Conservation (phyloP, 2,329 filamentous ascomycete species). For the Epichloe coenophiala region DNA sequence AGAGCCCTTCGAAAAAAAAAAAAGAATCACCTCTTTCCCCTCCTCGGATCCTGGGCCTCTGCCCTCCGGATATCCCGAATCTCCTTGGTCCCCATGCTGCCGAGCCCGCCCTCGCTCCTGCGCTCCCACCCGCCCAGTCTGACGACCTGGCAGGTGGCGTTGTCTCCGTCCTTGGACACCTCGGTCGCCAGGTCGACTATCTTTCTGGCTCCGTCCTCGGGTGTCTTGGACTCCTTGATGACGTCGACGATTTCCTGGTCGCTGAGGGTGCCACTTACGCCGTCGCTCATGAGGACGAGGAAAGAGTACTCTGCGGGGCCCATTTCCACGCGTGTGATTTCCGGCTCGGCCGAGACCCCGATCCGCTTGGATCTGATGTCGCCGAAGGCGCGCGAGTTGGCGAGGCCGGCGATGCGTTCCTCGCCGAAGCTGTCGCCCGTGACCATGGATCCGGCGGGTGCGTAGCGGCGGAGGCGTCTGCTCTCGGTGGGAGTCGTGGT, state of each 20-base stretch:
- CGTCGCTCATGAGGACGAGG: slow-evolving; percentile 77
- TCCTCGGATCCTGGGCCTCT: slow-evolving; percentile 71
- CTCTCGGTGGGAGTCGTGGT: slow-evolving; percentile 80
- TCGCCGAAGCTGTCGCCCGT: slow-evolving; percentile 89
- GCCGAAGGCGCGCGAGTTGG: slow-evolving; percentile 88
- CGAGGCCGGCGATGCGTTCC: slow-evolving; percentile 83
- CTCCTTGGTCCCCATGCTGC: slow-evolving; percentile 85
- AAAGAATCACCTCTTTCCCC: slow-evolving; percentile 37
- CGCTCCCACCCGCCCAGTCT: slow-evolving; percentile 57
- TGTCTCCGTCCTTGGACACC: slow-evolving; percentile 54
- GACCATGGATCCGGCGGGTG: slow-evolving; percentile 61
- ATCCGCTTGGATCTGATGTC: slow-evolving; percentile 87
- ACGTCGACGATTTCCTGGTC: slow-evolving; percentile 97
- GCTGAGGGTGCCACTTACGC: slow-evolving; percentile 69
- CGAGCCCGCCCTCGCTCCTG: slow-evolving; percentile 70
- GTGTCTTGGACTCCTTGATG: slow-evolving; percentile 83
- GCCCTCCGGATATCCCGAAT: slow-evolving; percentile 68
- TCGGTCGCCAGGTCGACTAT: slow-evolving; percentile 84
- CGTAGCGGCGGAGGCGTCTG: slow-evolving; percentile 70
- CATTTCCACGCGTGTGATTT: slow-evolving; percentile 68
- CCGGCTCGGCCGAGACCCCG: slow-evolving; percentile 87
- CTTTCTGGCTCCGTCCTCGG: slow-evolving; percentile 67
- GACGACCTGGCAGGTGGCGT: slow-evolving; percentile 55
- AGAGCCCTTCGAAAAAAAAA: background rate
- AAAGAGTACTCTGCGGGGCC: slow-evolving; percentile 78